Percentiles rank a stretch among this genome's conserved stretches.
Conservation (phyloP, 2,329 filamentous ascomycete genomes). For the Alternaria gansuensis region DNA sequence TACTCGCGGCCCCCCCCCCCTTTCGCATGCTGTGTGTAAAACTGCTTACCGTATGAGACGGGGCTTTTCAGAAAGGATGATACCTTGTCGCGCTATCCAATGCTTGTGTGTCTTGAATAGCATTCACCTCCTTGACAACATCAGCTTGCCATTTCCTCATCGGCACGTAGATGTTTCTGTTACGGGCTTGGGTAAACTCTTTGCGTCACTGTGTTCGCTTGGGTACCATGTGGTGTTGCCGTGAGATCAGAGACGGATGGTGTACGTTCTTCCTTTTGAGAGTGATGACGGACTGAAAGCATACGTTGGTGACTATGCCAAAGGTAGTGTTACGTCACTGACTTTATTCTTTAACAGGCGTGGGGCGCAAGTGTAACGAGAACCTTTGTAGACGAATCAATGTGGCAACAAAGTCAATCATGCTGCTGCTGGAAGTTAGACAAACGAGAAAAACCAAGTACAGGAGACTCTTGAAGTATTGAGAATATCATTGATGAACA, state of each 20-base stretch:
- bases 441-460: not conserved
- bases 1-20: no score
- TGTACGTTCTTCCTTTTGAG: not conserved
- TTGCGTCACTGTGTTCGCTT: not conserved
- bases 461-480: not conserved
- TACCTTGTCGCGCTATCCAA: not conserved
- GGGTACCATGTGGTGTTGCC: not conserved
- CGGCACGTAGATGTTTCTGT: not conserved
- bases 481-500: not conserved
- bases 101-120: not conserved
- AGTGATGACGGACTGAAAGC: not conserved
- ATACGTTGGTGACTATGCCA: not conserved
- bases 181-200: not conserved
- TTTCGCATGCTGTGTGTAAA: no score
- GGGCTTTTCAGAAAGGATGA: not conserved
- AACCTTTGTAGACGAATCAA: no score
- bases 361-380: no score
- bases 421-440: not conserved
- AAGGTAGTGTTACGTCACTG: not conserved
- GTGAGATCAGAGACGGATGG: not conserved
- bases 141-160: not conserved
- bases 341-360: not conserved
- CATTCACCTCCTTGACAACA: not conserved
- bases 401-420: not conserved
- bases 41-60: no score